Conservation (phyloP, 176 grass and related monocot genomes). For the Oryza brachyantha region DNA sequence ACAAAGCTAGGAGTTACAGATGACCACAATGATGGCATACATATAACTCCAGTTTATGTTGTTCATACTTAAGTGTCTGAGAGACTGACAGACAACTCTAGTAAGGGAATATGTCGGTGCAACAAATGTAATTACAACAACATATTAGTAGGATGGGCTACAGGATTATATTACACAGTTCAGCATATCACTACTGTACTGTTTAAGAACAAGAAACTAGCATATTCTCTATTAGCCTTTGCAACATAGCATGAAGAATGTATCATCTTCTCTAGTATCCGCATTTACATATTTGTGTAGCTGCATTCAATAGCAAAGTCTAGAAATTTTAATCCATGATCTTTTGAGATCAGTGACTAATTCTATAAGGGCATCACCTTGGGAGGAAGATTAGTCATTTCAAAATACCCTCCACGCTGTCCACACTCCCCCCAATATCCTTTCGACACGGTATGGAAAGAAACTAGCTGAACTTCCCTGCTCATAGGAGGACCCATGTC, state of each 20-base stretch:
- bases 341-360: conserved; percentile 19
- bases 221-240: neutral
- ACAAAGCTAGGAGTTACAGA: conserved; percentile 19
- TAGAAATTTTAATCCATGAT: neutral
- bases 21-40: conserved; percentile 1
- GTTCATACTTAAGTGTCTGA: conserved; percentile 20
- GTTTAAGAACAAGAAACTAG: neutral
- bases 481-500: conserved; percentile 76
- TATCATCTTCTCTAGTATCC: conserved; percentile 20
- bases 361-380: conserved; percentile 53
- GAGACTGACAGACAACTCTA: neutral
- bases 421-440: conserved; percentile 99
- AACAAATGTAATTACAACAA: conserved; percentile 15
- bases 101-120: conserved; percentile 5
- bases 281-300: neutral
- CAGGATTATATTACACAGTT: neutral
- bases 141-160: neutral
- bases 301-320: neutral
- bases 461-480: conserved; percentile 90
- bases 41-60: conserved; percentile 9
- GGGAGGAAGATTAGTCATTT: conserved; percentile 95
- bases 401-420: conserved; percentile 99
- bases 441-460: conserved; percentile 98
- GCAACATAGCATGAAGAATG: conserved; percentile 14
- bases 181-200: conserved; percentile 10